Percentiles rank a stretch among this genome's conserved stretches.
These are phyloP conservation scores for Rasamsonia emersonii DNA, from an alignment of 2,329 filamentous ascomycete species.

Conservation along the genomic window DNA sequence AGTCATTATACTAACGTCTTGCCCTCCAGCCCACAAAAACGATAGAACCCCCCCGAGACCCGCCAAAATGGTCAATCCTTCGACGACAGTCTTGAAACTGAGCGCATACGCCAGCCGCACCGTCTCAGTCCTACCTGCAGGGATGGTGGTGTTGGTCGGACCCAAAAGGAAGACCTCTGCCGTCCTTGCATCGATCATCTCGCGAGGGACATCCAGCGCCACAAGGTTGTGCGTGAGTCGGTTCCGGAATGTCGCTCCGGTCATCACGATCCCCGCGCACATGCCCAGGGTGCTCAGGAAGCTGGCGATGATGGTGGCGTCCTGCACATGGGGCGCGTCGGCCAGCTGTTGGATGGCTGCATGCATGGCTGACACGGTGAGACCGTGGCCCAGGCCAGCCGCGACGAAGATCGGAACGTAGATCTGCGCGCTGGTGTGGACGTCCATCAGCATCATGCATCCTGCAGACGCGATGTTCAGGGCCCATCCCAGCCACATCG, in stretches of 20 bases:
- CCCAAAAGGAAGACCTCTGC: no score
- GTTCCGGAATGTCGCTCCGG: constrained; percentile 3
- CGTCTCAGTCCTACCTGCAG: no score
- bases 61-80: constrained; percentile 3
- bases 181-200: background rate
- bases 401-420: constrained; percentile 3
- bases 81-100: constrained; percentile 6
- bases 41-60: constrained; percentile 6
- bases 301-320: constrained; percentile 5
- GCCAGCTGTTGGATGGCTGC: constrained; percentile 2
- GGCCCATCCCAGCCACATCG: constrained; percentile 7
- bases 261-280: constrained; percentile 4
- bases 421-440: background rate
- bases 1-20: no score
- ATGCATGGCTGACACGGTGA: constrained; percentile 5
- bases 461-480: constrained; percentile 6
- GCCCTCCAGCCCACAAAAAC: constrained; percentile 3
- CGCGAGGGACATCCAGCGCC: background rate
- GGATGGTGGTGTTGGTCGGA: no score
- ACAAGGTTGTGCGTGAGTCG: constrained; percentile 1
- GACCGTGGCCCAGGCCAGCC: constrained; percentile 6
- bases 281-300: constrained; percentile 5
- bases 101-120: background rate
- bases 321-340: background rate
- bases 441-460: constrained; percentile 1